phyloP scores from a whole-genome alignment of 192 early-diverging fungal genomes.

The Gaertneriomyces semiglobifer region DNA sequence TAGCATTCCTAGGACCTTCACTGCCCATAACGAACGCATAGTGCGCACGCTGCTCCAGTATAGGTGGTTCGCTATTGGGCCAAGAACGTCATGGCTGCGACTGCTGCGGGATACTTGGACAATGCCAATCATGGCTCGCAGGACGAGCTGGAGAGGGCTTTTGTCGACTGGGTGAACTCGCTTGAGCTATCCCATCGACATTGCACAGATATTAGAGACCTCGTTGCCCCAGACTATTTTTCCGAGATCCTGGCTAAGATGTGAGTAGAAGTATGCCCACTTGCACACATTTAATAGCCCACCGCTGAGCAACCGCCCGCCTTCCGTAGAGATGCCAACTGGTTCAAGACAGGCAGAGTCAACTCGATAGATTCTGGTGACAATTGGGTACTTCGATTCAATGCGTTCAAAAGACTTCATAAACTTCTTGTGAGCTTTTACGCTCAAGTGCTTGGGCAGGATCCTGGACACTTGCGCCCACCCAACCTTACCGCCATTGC shows the following conservation, averaged over 20 bases:
- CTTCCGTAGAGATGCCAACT: constrained; percentile 70
- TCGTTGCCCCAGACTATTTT: constrained; percentile 74
- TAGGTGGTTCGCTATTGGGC: no score
- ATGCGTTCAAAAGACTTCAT: constrained; percentile 88
- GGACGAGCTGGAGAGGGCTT: background rate
- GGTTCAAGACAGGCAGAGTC: constrained; percentile 78
- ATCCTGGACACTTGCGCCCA: constrained; percentile 53
- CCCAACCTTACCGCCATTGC: constrained; percentile 83
- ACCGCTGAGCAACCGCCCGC: background rate
- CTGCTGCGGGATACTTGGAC: no score
- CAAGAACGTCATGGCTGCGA: no score
- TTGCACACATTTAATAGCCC: background rate
- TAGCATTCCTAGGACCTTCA: no score
- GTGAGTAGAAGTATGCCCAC: constrained; percentile 50
- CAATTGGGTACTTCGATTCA: constrained; percentile 95
- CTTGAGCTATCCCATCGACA: constrained; percentile 52
- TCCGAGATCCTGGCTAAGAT: constrained; percentile 81
- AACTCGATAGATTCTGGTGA: constrained; percentile 66
- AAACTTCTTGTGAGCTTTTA: constrained; percentile 80
- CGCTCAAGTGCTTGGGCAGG: constrained; percentile 78
- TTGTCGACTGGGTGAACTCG: constrained; percentile 54
- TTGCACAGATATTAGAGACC: constrained; percentile 56
- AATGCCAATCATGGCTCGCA: no score
- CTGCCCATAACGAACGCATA: no score
- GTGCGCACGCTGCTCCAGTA: no score